Percentiles rank a stretch among this genome's conserved stretches.
These are phyloP conservation scores for Irpex sp. DNA, from an alignment of 1,284 basidiomycete species.

Conservation along the genomic window DNA sequence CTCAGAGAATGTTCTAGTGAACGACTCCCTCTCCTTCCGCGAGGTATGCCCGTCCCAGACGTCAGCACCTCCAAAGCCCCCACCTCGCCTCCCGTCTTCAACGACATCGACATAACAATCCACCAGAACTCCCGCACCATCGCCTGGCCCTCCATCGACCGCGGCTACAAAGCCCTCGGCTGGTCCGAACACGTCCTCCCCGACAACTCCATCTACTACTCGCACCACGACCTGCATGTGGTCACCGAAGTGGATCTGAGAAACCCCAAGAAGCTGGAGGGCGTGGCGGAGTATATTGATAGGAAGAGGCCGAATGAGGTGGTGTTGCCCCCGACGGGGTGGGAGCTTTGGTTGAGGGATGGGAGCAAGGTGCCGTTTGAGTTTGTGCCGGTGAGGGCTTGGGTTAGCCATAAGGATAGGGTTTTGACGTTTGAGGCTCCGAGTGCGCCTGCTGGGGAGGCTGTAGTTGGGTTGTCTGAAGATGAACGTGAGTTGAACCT, in stretches of 20 bases:
- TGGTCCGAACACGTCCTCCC: conserved; percentile 72
- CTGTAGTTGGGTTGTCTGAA: conserved; percentile 4
- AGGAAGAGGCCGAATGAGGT: conserved; percentile 23
- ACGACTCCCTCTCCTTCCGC: conserved; percentile 33
- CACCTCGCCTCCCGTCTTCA: conserved; percentile 3
- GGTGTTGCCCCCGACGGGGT: conserved; percentile 32
- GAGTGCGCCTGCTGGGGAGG: conserved; percentile 19
- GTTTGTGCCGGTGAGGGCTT: conserved; percentile 42
- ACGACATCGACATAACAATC: conserved; percentile 7
- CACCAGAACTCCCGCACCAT: conserved; percentile 17
- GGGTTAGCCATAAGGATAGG: conserved; percentile 63
- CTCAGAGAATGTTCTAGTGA: conserved; percentile 31
- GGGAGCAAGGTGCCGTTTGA: conserved; percentile 27
- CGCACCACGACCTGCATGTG: conserved; percentile 51
- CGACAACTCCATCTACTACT: conserved; percentile 63
- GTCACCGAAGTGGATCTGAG: conserved; percentile 67
- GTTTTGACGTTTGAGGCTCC: conserved; percentile 47
- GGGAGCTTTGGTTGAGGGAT: conserved; percentile 54
- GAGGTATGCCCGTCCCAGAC: conserved; percentile 13
- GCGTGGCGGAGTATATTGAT: conserved; percentile 49
- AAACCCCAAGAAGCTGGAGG: conserved; percentile 42
- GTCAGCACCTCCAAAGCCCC: conserved; percentile 11
- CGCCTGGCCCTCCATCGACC: conserved; percentile 21
- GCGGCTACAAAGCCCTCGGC: conserved; percentile 33
- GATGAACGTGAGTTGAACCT: conserved; percentile 8